phyloP scores from a whole-genome alignment of 2,329 filamentous ascomycete species.

The Hymenoscyphus salicellus region DNA sequence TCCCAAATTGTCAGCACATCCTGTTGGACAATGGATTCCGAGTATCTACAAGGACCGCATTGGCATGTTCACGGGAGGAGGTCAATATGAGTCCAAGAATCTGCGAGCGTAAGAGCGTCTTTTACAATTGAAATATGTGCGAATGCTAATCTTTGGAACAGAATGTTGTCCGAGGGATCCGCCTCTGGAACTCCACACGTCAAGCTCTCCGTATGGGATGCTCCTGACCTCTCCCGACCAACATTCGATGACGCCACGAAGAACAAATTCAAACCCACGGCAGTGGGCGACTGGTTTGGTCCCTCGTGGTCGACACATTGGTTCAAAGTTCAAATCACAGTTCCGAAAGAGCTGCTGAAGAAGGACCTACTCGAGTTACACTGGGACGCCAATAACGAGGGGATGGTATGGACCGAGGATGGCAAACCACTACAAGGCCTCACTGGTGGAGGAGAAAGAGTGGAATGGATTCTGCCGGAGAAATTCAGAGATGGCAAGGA shows the following conservation, averaged over 20 bases:
- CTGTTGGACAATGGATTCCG: constrained; percentile 75
- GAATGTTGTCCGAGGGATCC: constrained; percentile 69
- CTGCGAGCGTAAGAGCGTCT: constrained; percentile 60
- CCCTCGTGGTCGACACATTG: constrained; percentile 98
- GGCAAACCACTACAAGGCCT: constrained; percentile 89
- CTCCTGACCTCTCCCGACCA: constrained; percentile 74
- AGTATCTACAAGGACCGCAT: constrained; percentile 84
- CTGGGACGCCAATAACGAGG: constrained; percentile 94
- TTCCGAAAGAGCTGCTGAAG: constrained; percentile 68
- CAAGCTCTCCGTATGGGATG: constrained; percentile 81
- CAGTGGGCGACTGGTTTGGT: constrained; percentile 77
- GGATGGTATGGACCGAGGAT: constrained; percentile 86
- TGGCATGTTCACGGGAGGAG: constrained; percentile 71
- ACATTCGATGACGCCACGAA: constrained; percentile 79
- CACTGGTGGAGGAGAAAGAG: constrained; percentile 82
- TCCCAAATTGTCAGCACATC: constrained; percentile 37
- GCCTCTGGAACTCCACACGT: constrained; percentile 70
- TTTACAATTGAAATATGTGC: constrained; percentile 6
- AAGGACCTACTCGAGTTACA: constrained; percentile 89
- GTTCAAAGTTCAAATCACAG: constrained; percentile 80
- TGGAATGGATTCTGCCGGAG: constrained; percentile 86
- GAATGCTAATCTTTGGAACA: constrained; percentile 34
- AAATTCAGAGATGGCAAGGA: constrained; percentile 79
- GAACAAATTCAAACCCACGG: constrained; percentile 71
- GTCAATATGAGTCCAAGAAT: constrained; percentile 75